Conservation (phyloP, 2,329 filamentous ascomycete genomes). For the Mycosphaerelloides madeirae region DNA sequence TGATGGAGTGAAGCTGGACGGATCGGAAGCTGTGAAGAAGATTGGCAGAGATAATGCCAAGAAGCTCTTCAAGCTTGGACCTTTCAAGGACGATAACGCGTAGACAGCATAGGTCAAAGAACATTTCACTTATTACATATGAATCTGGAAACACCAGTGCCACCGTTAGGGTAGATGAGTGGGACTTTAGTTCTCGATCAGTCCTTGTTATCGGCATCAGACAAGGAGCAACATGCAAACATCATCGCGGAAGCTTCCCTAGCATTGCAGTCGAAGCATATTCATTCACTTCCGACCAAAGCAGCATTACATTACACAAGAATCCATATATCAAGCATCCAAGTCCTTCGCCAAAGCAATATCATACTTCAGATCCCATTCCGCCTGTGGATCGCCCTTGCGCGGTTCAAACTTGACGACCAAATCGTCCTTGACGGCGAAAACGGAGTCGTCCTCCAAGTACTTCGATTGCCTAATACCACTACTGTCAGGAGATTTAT, state of each 20-base stretch:
- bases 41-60: constrained; percentile 31
- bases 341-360: constrained; percentile 10
- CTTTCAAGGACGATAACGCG: constrained; percentile 20
- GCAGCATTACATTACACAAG: not conserved
- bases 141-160: too few species aligned
- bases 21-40: constrained; percentile 17
- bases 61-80: constrained; percentile 26
- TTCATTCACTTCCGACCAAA: too few species aligned
- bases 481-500: not conserved
- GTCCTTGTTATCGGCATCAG: too few species aligned
- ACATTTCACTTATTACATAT: too few species aligned
- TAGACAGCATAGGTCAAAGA: constrained; percentile 1
- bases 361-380: constrained; percentile 17
- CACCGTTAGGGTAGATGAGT: too few species aligned
- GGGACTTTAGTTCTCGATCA: too few species aligned
- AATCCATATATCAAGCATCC: too few species aligned
- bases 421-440: constrained; percentile 42
- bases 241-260: too few species aligned
- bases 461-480: constrained; percentile 13
- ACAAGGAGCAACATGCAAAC: too few species aligned
- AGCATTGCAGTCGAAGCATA: too few species aligned
- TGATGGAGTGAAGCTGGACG: constrained; percentile 21
- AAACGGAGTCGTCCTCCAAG: constrained; percentile 15
- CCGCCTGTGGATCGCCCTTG: constrained; percentile 42
- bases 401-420: constrained; percentile 54